Conservation (phyloP, 257 asterid species). For the Solanum pimpinellifolium region DNA sequence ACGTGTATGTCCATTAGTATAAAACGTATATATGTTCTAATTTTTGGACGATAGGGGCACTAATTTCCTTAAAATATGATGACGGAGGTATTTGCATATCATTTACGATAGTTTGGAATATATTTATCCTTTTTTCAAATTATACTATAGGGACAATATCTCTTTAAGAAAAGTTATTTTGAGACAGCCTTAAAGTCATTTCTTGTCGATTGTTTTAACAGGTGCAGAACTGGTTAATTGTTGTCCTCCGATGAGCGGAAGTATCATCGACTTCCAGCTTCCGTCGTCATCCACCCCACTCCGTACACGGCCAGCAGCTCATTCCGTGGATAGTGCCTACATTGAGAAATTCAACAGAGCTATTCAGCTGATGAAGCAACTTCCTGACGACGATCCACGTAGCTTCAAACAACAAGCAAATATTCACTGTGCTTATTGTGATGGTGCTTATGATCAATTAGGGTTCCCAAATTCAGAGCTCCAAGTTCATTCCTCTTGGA, state of each 20-base stretch:
- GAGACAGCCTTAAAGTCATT: neutral
- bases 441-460: constrained; percentile 70
- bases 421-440: constrained; percentile 82
- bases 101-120: too few relatives aligned
- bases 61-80: too few relatives aligned
- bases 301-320: constrained; percentile 74
- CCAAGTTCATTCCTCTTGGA: constrained; percentile 79
- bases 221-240: constrained; percentile 57
- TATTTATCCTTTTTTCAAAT: neutral
- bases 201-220: neutral
- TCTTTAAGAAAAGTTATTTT: neutral
- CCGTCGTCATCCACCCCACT: constrained; percentile 28
- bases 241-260: constrained; percentile 45
- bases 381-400: constrained; percentile 77
- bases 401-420: constrained; percentile 72
- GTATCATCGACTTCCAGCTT: constrained; percentile 35
- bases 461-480: constrained; percentile 67
- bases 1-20: too few relatives aligned
- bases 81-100: too few relatives aligned
- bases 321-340: constrained; percentile 38
- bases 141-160: neutral
- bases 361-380: constrained; percentile 51
- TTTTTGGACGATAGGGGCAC: too few relatives aligned
- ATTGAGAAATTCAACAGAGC: constrained; percentile 43
- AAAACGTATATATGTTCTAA: too few relatives aligned